Percentiles rank a stretch among this genome's conserved stretches.
phyloP scores from a whole-genome alignment of 176 grass and related monocot genomes.

The Aegilops umbellulata region DNA sequence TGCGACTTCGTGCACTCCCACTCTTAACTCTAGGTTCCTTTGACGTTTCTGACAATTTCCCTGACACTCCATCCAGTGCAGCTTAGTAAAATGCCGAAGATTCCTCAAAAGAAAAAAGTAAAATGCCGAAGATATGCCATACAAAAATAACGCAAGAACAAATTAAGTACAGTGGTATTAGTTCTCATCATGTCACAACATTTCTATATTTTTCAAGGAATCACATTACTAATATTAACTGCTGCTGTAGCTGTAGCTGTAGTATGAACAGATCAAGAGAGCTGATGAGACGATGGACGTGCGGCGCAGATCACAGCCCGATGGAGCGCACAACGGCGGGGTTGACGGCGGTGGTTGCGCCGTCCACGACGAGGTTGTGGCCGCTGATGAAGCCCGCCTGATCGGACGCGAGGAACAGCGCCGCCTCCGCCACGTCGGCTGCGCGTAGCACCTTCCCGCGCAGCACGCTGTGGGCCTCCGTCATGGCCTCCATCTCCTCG shows the following conservation, averaged over 20 bases:
- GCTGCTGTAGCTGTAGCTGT: neutral
- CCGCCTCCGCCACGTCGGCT: slow-evolving; percentile 49
- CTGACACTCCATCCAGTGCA: neutral
- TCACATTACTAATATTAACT: neutral
- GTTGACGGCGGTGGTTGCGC: slow-evolving; percentile 59
- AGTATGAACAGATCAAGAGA: neutral
- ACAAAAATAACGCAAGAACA: neutral
- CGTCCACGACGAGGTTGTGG: slow-evolving; percentile 78
- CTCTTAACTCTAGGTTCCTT: neutral
- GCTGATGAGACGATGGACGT: neutral
- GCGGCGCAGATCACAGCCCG: slow-evolving; percentile 1
- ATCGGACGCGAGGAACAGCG: slow-evolving; percentile 74
- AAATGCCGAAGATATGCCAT: neutral
- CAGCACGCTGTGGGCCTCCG: slow-evolving; percentile 28
- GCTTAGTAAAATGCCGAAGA: neutral
- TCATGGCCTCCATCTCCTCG: slow-evolving; percentile 42
- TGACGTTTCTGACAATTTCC: neutral
- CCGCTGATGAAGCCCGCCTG: slow-evolving; percentile 66
- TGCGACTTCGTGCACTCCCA: neutral
- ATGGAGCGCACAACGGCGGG: slow-evolving; percentile 13
- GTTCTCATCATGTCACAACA: neutral
- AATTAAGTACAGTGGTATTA: no score
- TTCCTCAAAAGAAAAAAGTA: no score
- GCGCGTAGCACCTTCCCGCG: slow-evolving; percentile 55
- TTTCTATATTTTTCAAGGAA: no score